Percentiles rank a stretch among this genome's conserved stretches.
phyloP scores from a whole-genome alignment of 768 basidiomycete species.

The Kwoniella sp. region DNA sequence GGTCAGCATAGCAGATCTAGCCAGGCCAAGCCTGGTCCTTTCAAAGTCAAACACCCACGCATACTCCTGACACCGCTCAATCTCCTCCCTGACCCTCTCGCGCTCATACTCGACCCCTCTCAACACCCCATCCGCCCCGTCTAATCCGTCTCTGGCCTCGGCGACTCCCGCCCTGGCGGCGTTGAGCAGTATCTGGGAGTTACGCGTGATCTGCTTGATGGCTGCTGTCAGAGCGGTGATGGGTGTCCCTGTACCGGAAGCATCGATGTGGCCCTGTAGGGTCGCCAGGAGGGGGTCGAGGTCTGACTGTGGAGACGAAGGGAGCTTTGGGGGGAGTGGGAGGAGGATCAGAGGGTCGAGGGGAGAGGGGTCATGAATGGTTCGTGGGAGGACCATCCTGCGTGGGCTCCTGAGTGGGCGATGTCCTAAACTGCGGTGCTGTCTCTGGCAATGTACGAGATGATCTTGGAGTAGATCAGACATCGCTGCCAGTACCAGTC shows the following conservation, averaged over 20 bases:
- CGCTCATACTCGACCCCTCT: slow-evolving; percentile 34
- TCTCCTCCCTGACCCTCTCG: slow-evolving; percentile 37
- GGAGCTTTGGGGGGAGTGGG: slow-evolving; percentile 27
- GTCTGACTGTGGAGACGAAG: slow-evolving; percentile 16
- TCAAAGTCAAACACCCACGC: slow-evolving; percentile 21
- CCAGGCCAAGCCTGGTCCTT: no score
- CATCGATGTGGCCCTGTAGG: slow-evolving; percentile 14
- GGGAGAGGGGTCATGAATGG: slow-evolving; percentile 20
- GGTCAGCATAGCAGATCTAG: no score
- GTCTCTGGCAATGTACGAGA: no score
- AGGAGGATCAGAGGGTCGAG: slow-evolving; percentile 37
- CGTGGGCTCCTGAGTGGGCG: no score
- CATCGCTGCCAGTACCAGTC: no score
- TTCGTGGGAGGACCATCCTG: slow-evolving; percentile 30
- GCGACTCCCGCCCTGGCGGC: slow-evolving; percentile 26
- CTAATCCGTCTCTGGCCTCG: slow-evolving; percentile 27
- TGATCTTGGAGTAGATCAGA: no score
- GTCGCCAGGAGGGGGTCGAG: slow-evolving; percentile 20
- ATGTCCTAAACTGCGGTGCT: no score
- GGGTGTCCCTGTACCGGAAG: not conserved
- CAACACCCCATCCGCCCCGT: slow-evolving; percentile 28
- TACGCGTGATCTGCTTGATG: slow-evolving; percentile 29
- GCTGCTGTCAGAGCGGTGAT: slow-evolving; percentile 22
- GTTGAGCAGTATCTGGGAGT: slow-evolving; percentile 34
- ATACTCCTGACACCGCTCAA: slow-evolving; percentile 37